Evolutionary conservation across 2,329 filamentous ascomycete genomes (phyloP), one percentile per base, ranked within the genome.

Genomic region (Neoarthrinium moseri): DNA sequence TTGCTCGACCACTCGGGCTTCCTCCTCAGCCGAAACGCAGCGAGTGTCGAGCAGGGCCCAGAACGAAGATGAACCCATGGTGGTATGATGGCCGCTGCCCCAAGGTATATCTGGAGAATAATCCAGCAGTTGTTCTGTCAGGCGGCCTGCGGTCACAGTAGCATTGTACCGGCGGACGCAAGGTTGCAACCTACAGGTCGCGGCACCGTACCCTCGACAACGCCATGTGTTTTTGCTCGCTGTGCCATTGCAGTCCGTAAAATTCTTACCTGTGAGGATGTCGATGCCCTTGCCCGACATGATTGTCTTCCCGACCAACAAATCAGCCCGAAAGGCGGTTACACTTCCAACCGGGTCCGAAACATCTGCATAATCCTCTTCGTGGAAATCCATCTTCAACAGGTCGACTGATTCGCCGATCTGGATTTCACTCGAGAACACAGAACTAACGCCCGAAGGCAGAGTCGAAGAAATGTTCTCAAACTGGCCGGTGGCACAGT

Each of bases 131-230:
- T 11, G 10, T 20, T 41, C 44, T 11, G 29, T 13, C 26, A 46
- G 6, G 2, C 10, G 15, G 2, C 44, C 44, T 2, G 20, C 23
- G 15, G n/a, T 13, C 12, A 46, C 27, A 21, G 26, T 34, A 11
- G 44, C 44, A n/a, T 34, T 40, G 15, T 46, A 46, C 13, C 5
- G 33, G 17, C 36, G 35, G 15, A 29, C 36, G 22, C 44, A 41
- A 2, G 27, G 44, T 15, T 21, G 4, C 7, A 46, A 6, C 12
- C n/a, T 15, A 34, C 44, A 41, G 2, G 26, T 40, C 15, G 36
- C 44, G 11, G 44, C 24, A 3, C 44, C 44, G 35, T 35, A 46
- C 13, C 37, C 26, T 6, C 27, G 17, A 29, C 44, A 46, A 1
- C 22, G 27, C 44, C 44, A 46, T 11, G n/a, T 20, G 15, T 46